These are phyloP conservation scores for Phytophthora litchii DNA, from an alignment of 352 stramenopile species.

Conservation along the genomic window DNA sequence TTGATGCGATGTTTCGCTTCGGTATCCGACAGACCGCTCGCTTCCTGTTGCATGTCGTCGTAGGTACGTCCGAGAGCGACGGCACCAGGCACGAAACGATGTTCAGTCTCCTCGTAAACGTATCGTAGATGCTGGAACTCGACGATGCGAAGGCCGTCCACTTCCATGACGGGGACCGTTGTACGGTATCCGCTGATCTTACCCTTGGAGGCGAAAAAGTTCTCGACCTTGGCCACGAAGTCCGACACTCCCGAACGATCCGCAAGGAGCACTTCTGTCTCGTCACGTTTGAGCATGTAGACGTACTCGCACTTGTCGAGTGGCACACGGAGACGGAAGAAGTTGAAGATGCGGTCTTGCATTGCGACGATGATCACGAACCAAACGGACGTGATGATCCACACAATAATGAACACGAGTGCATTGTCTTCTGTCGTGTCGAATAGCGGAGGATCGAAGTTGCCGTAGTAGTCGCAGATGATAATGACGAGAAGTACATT, in stretches of 20 bases:
- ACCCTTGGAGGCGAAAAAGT: conserved; percentile 17
- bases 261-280: conserved; percentile 35
- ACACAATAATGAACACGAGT: conserved; percentile 41
- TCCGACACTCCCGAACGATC: conserved; percentile 41
- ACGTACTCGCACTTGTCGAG: conserved; percentile 43
- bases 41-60: conserved; percentile 14
- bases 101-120: conserved; percentile 34
- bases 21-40: conserved; percentile 11
- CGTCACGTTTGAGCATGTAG: conserved; percentile 39
- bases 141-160: conserved; percentile 31
- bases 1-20: conserved; percentile 29
- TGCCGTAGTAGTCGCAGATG: conserved; percentile 44
- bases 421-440: conserved; percentile 28
- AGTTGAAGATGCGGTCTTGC: conserved; percentile 35
- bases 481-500: conserved; percentile 35
- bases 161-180: conserved; percentile 27
- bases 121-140: conserved; percentile 55
- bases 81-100: conserved; percentile 32
- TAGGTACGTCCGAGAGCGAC: conserved; percentile 28
- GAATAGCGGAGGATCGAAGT: conserved; percentile 36
- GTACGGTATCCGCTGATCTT: conserved; percentile 34
- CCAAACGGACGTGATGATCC: conserved; percentile 35
- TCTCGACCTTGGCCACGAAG: conserved; percentile 35
- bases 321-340: conserved; percentile 34
- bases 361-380: conserved; percentile 33